Conservation (phyloP, 2,329 filamentous ascomycete genomes). For the Colletotrichum phormii region DNA sequence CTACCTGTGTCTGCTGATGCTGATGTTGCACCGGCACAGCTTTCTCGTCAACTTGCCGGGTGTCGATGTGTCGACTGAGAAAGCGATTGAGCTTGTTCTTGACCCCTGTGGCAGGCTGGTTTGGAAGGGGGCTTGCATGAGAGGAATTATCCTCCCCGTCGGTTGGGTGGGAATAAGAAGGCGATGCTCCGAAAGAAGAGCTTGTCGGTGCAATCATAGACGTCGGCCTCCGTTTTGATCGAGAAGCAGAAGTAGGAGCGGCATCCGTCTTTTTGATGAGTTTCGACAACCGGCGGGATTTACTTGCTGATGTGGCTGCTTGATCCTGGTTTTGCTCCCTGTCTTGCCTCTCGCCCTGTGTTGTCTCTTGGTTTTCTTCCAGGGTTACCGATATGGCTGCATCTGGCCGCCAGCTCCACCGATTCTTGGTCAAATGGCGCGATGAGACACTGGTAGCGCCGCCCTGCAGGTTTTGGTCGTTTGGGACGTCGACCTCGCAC, state of each 20-base stretch:
- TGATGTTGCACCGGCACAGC: background rate
- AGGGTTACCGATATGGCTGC: conserved; percentile 9
- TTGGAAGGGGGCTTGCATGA: conserved; percentile 3
- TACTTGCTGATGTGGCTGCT: conserved; percentile 1
- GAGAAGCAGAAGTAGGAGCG: background rate
- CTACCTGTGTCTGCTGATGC: conserved; percentile 10
- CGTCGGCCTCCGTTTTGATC: conserved; percentile 13
- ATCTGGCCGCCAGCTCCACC: conserved; percentile 34
- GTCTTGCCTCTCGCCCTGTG: background rate
- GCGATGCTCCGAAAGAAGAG: conserved; percentile 12
- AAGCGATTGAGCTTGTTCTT: conserved; percentile 27
- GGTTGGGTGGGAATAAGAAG: conserved; percentile 1
- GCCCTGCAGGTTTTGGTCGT: conserved; percentile 18
- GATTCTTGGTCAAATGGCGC: conserved; percentile 25
- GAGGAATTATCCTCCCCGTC: background rate
- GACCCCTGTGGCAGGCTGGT: conserved; percentile 5
- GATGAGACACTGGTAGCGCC: conserved; percentile 19
- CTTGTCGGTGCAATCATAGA: conserved; percentile 29
- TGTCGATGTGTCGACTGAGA: conserved; percentile 20
- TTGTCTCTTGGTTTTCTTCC: conserved; percentile 19
- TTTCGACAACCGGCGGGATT: conserved; percentile 9
- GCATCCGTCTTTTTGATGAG: background rate
- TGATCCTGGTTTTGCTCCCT: background rate
- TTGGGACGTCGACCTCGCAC: background rate
- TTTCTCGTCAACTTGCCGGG: background rate